Percentiles rank a stretch among this genome's conserved stretches.
These are phyloP conservation scores for Sutorius australiensis DNA, from an alignment of 768 basidiomycete genomes.

Conservation along the genomic window DNA sequence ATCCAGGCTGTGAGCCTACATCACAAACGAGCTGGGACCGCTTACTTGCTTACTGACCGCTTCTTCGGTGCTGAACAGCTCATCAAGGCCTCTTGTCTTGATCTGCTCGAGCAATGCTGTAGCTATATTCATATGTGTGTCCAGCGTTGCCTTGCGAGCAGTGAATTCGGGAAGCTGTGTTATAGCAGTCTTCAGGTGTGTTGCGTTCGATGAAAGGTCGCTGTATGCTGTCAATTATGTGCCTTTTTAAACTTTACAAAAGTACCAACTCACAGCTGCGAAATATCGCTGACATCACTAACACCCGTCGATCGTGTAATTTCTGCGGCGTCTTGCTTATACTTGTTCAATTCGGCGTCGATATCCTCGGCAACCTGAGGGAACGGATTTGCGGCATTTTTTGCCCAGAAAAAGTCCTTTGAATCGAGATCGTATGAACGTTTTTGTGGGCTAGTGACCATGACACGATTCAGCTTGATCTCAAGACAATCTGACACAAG, in stretches of 20 bases:
- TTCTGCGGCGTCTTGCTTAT: slow-evolving; percentile 95
- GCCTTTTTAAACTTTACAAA: not conserved
- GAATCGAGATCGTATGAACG: slow-evolving; percentile 92
- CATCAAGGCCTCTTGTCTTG: slow-evolving; percentile 91
- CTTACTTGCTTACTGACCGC: slow-evolving; percentile 78
- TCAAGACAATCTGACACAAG: slow-evolving; percentile 96
- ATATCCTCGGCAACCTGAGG: slow-evolving; percentile 99
- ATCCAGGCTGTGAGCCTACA: not conserved
- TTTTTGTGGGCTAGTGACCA: slow-evolving; percentile 72
- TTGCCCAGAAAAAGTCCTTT: slow-evolving; percentile 99
- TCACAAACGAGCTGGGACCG: not conserved
- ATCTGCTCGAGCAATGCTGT: slow-evolving; percentile 93
- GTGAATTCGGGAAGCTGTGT: slow-evolving; percentile 96
- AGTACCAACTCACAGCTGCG: slow-evolving; percentile 69
- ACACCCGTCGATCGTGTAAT: slow-evolving; percentile 95
- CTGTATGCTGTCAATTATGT: slow-evolving; percentile 29
- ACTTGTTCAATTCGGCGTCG: slow-evolving; percentile 84
- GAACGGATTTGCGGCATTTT: slow-evolving; percentile 94
- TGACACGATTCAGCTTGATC: slow-evolving; percentile 93
- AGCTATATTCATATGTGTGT: slow-evolving; percentile 99
- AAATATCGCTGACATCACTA: slow-evolving; percentile 91
- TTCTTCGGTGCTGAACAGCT: slow-evolving; percentile 96
- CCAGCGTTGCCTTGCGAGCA: slow-evolving; percentile 92
- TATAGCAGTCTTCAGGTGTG: slow-evolving; percentile 94
- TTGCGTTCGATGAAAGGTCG: slow-evolving; percentile 89